Evolutionary conservation across 352 stramenopile genomes (phyloP).

Genomic region (Phytophthora melonis): DNA sequence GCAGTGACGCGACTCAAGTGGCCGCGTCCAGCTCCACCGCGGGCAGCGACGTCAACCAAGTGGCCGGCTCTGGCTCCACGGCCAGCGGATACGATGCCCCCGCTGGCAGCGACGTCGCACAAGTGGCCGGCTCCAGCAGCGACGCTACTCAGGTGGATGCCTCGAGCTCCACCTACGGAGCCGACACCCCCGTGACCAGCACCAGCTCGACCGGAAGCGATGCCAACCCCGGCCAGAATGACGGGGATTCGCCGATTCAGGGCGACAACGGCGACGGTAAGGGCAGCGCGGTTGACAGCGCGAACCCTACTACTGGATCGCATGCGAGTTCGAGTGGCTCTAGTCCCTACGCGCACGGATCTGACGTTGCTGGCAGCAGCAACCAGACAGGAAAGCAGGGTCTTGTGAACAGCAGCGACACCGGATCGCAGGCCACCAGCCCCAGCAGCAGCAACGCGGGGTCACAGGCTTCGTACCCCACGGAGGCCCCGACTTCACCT

Average conservation of each 20-base stretch:
- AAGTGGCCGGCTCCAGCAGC: conserved; percentile 7
- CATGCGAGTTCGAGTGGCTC: neutral
- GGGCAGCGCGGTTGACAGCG: neutral
- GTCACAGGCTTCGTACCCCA: conserved; percentile 4
- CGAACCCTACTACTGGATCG: neutral
- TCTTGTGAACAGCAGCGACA: conserved; percentile 9
- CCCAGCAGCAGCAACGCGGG: neutral
- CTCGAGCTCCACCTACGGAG: conserved; percentile 8
- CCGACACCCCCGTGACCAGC: conserved; percentile 5
- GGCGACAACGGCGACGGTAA: neutral
- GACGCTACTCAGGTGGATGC: conserved; percentile 10
- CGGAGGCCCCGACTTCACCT: neutral
- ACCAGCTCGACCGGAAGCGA: conserved; percentile 21
- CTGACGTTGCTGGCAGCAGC: conserved; percentile 5
- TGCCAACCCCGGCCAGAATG: conserved; percentile 11
- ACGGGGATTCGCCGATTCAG: conserved; percentile 8
- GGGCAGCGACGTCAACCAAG: conserved; percentile 9
- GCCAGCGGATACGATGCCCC: neutral
- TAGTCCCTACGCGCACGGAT: neutral
- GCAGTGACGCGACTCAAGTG: conserved; percentile 5
- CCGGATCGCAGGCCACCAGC: conserved; percentile 7
- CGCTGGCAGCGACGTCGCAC: neutral
- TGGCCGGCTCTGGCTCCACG: conserved; percentile 3
- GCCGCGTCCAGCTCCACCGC: neutral
- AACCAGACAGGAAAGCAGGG: conserved; percentile 13